phyloP scores from a whole-genome alignment of 306 rosid genomes.

The Quercus agrifolia region DNA sequence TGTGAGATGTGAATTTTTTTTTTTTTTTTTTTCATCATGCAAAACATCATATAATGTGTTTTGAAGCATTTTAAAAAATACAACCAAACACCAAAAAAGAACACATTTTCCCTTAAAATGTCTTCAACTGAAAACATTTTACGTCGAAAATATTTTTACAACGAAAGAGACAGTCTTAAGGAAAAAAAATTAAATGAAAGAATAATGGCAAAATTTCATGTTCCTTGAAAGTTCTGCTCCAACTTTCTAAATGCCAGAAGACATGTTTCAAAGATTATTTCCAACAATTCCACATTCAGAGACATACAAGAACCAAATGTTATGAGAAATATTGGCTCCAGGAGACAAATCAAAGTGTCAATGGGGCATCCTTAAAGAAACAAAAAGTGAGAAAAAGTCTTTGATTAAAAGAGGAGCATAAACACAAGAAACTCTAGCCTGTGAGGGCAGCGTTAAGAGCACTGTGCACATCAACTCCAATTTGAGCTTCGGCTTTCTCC shows the following conservation, averaged over 20 bases:
- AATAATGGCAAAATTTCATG: not conserved
- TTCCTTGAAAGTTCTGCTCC: not conserved
- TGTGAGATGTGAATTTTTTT: too few relatives aligned
- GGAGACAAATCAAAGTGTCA: constrained; percentile 31
- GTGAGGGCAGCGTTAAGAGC: constrained; percentile 78
- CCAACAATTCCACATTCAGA: constrained; percentile 40
- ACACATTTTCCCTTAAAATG: too few relatives aligned
- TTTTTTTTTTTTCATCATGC: too few relatives aligned
- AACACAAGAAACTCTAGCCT: constrained; percentile 47
- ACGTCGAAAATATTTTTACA: too few relatives aligned
- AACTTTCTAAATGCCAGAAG: constrained; percentile 5
- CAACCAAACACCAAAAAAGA: too few relatives aligned
- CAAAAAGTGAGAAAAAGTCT: constrained; percentile 21
- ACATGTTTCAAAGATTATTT: constrained; percentile 22
- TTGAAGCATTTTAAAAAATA: too few relatives aligned
- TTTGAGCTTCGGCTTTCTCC: constrained; percentile 99
- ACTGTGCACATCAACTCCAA: constrained; percentile 88
- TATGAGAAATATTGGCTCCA: constrained; percentile 39
- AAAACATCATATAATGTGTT: too few relatives aligned
- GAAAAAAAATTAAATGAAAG: not conserved
- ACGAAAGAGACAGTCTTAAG: not conserved
- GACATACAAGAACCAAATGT: constrained; percentile 28
- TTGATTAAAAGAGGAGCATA: constrained; percentile 14
- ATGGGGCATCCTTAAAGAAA: constrained; percentile 13
- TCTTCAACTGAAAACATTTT: too few relatives aligned